phyloP scores from a whole-genome alignment of 78 protist genomes.

The Anaeramoeba ignava region DNA sequence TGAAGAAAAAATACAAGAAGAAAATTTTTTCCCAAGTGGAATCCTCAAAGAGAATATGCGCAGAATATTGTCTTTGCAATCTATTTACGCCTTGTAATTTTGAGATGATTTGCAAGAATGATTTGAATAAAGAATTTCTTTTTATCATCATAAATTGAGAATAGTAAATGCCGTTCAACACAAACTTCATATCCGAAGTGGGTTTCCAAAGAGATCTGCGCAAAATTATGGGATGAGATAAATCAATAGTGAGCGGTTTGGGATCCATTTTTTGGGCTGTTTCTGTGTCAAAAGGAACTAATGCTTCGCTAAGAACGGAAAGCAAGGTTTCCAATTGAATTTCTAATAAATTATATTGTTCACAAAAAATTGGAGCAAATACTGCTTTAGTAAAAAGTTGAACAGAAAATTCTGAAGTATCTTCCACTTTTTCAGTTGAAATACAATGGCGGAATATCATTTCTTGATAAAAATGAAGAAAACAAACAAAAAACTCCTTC shows the following conservation, averaged over 20 bases:
- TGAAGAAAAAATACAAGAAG: background rate
- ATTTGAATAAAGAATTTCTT: background rate
- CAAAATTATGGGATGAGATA: background rate
- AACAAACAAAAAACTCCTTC: background rate
- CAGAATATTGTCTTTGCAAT: background rate
- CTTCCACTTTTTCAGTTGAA: background rate
- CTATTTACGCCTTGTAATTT: background rate
- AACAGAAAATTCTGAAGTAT: background rate
- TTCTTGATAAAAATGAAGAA: background rate
- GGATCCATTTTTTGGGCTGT: background rate
- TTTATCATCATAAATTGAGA: background rate
- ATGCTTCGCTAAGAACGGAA: background rate
- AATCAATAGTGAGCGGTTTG: no score
- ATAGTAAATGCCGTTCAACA: background rate
- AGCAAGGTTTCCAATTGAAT: background rate
- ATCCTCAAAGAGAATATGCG: background rate
- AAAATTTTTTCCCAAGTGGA: background rate
- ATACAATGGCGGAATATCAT: background rate
- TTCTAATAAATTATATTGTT: background rate
- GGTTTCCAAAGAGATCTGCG: background rate
- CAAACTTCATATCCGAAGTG: background rate
- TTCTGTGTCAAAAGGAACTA: background rate
- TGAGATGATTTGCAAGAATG: background rate
- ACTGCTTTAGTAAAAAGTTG: background rate
- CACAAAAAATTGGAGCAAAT: background rate